phyloP scores from a whole-genome alignment of 169 alveolate species.

The Besnoitia besnoiti region DNA sequence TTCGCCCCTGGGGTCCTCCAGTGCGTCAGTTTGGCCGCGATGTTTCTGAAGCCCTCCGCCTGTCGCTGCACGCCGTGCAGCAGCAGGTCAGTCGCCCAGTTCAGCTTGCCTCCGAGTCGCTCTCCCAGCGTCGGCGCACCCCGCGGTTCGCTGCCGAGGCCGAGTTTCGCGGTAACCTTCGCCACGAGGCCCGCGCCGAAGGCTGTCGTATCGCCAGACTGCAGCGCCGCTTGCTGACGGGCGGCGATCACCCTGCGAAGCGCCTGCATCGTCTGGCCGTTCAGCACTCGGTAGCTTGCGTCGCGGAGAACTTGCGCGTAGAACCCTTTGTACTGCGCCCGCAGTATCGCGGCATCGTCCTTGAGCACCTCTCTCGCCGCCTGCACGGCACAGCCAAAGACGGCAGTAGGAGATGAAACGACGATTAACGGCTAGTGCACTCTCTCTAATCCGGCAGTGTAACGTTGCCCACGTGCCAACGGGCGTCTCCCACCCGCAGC shows the following conservation, averaged over 20 bases:
- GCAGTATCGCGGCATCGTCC: neutral
- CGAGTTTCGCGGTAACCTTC: neutral
- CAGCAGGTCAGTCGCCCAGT: neutral
- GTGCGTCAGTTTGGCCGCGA: neutral
- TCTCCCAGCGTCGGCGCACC: too few relatives aligned
- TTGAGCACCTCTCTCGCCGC: neutral
- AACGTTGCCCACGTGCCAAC: too few relatives aligned
- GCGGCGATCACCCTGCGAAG: conserved; percentile 6
- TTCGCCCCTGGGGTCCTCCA: neutral
- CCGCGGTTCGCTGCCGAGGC: too few relatives aligned
- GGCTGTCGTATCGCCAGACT: too few relatives aligned
- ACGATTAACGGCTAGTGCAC: too few relatives aligned
- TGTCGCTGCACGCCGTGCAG: neutral
- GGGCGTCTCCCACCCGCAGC: too few relatives aligned
- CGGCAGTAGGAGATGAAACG: too few relatives aligned
- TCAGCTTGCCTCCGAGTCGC: neutral
- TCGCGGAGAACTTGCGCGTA: conserved; percentile 43
- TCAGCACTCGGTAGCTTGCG: conserved; percentile 36
- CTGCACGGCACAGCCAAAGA: conserved; percentile 7
- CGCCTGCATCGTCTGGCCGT: conserved; percentile 31
- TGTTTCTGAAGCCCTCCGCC: neutral
- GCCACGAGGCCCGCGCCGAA: too few relatives aligned
- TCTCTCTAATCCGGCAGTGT: too few relatives aligned
- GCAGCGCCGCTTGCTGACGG: neutral
- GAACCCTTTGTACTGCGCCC: neutral